Conservation (phyloP, 768 basidiomycete species). For the Floccularia luteovirens region DNA sequence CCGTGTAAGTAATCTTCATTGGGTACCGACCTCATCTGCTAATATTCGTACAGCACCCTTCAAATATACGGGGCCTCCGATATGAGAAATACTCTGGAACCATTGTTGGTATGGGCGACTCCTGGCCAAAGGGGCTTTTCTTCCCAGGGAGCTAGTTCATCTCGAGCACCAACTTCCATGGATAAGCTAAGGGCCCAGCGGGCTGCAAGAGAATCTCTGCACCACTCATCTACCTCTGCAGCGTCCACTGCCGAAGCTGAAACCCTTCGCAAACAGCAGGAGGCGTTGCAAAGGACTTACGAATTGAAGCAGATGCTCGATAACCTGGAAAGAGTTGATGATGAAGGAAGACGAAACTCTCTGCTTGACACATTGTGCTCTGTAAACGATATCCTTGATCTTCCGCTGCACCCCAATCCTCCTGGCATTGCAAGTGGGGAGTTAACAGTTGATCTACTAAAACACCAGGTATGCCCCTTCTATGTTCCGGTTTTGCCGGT, state of each 20-base stretch:
- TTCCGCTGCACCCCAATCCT: slow-evolving; percentile 66
- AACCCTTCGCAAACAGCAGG: slow-evolving; percentile 35
- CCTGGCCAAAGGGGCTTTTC: slow-evolving; percentile 56
- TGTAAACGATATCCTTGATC: slow-evolving; percentile 59
- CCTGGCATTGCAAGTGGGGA: slow-evolving; percentile 63
- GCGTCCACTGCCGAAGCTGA: slow-evolving; percentile 31
- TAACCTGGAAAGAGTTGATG: slow-evolving; percentile 68
- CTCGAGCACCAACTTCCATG: slow-evolving; percentile 5
- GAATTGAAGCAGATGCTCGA: slow-evolving; percentile 62
- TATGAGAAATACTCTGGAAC: slow-evolving; percentile 53
- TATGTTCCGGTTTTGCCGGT: background rate
- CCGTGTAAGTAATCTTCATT: slow-evolving; percentile 40
- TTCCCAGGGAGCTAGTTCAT: slow-evolving; percentile 12
- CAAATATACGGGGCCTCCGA: slow-evolving; percentile 67
- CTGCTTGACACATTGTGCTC: slow-evolving; percentile 65
- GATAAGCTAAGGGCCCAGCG: slow-evolving; percentile 3
- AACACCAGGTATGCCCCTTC: slow-evolving; percentile 58
- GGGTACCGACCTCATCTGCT: background rate
- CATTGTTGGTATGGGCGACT: slow-evolving; percentile 67
- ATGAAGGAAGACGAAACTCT: slow-evolving; percentile 64
- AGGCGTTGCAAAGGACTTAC: slow-evolving; percentile 49
- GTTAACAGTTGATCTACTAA: slow-evolving; percentile 65
- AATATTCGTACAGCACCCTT: slow-evolving; percentile 39
- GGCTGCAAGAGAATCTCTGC: background rate
- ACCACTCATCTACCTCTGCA: slow-evolving; percentile 8